A percentile compares a stretch with the other conserved stretches of the same genome.
These are phyloP conservation scores for Chrysanthemum makinoi DNA, from an alignment of 129 eudicot genomes.

Conservation along the genomic window DNA sequence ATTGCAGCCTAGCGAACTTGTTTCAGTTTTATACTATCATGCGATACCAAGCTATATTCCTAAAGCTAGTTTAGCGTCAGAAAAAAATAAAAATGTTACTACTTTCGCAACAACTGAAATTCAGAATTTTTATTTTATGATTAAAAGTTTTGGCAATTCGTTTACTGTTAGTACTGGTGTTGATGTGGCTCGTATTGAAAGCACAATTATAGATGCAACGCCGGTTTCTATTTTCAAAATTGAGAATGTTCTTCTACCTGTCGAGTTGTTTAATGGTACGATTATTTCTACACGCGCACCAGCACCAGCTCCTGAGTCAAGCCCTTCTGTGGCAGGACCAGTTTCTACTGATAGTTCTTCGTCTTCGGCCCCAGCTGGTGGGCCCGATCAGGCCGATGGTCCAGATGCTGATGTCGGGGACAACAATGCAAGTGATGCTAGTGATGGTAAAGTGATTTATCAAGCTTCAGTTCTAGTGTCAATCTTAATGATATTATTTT, in stretches of 20 bases:
- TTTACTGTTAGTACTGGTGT: slow-evolving; percentile 59
- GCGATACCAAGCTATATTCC: neutral
- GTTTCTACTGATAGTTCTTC: slow-evolving; percentile 14
- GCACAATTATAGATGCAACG: slow-evolving; percentile 45
- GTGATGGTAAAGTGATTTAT: slow-evolving; percentile 11
- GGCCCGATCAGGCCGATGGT: slow-evolving; percentile 28
- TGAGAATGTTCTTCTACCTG: slow-evolving; percentile 56
- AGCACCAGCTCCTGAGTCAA: slow-evolving; percentile 29
- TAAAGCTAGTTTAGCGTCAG: neutral
- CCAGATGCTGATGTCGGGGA: slow-evolving; percentile 25
- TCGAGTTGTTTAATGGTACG: slow-evolving; percentile 28
- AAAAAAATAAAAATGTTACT: neutral
- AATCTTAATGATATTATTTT: slow-evolving; percentile 26
- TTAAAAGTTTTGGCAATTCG: slow-evolving; percentile 41
- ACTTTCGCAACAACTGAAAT: too few relatives aligned
- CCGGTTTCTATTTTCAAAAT: slow-evolving; percentile 64
- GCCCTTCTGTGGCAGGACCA: slow-evolving; percentile 34
- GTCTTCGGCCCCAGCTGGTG: neutral
- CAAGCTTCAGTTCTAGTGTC: slow-evolving; percentile 24
- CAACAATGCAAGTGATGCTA: slow-evolving; percentile 21
- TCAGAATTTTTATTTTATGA: slow-evolving; percentile 23
- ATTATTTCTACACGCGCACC: slow-evolving; percentile 45
- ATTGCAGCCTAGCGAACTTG: neutral
- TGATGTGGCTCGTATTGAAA: slow-evolving; percentile 48
- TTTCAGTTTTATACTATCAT: neutral